phyloP scores from a whole-genome alignment of 2,329 filamentous ascomycete genomes.

The Cladosporium cucumerinum region DNA sequence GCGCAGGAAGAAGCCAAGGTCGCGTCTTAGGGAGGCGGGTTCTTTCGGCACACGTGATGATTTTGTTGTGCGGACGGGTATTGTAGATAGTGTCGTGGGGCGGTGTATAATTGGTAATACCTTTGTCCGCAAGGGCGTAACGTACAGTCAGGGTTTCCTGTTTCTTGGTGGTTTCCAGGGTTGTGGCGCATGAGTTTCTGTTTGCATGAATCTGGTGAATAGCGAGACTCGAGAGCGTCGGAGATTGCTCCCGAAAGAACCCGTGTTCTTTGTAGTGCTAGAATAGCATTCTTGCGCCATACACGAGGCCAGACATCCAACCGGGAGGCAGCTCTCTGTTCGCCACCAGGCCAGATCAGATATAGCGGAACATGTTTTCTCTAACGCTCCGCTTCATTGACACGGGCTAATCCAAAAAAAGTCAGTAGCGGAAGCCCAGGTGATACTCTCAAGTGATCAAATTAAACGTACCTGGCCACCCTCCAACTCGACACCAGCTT shows the following conservation, averaged over 20 bases:
- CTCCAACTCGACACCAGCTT: slow-evolving; percentile 70
- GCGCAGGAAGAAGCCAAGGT: slow-evolving; percentile 1
- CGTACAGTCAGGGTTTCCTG: not conserved
- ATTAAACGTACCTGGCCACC: slow-evolving; percentile 53
- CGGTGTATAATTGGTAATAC: not conserved
- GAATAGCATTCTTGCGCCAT: not conserved
- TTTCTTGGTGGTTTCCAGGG: not conserved
- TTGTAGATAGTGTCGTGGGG: not conserved
- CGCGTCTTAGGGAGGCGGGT: slow-evolving; percentile 14
- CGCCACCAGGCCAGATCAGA: slow-evolving; percentile 37
- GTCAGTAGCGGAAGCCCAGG: not conserved
- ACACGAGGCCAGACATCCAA: not conserved
- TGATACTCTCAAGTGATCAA: not conserved
- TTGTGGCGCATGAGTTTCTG: not conserved
- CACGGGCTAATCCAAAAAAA: slow-evolving; percentile 45
- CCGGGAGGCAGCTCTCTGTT: not conserved
- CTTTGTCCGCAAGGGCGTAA: slow-evolving; percentile 1
- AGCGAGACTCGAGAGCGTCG: not conserved
- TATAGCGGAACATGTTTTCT: slow-evolving; percentile 74
- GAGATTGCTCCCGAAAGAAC: not conserved
- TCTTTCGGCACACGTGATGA: not conserved
- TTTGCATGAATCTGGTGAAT: not conserved
- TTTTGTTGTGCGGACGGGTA: not conserved
- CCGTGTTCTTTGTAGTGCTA: not conserved
- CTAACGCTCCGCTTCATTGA: slow-evolving; percentile 71